Base-by-base conservation (phyloP, 305 asterid species). In the Fraxinus floribunda region DNA sequence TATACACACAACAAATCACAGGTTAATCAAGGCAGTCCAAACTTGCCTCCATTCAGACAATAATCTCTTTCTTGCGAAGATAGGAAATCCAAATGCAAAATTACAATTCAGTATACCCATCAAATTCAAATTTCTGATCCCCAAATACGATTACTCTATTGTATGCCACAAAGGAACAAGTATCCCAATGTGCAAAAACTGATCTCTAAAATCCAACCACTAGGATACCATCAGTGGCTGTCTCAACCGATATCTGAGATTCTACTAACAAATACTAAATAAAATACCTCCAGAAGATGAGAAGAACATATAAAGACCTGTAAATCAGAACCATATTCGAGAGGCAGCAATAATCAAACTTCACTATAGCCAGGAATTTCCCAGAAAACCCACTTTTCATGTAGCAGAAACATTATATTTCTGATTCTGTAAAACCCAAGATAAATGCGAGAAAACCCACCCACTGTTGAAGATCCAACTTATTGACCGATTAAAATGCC, bases 1-100 rank as follows among this genome's bases (percentile, higher is more conserved):
- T 85, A 85, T 84, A 77, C 11, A 32, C 75, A 84, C 83, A 87
- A 78, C 76, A 46, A 85, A 70, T 38, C 11, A 76, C 82, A 60
- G 24, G 36, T 30, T 18, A 75, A 80, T 83, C 66, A 75, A 34
- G 78, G 78, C 70, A 22, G 66, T 68, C 76, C 81, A 84, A 60
- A 76, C 73, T 76, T 4, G 38, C 22, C 29, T 30, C 83, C 60
- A 57, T 35, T 49, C 9, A 68, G 22, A 77, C 11, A 4, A 46
- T 46, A 80, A 52, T 66, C 34, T 7, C 68, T 41, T 32, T 71
- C 29, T 44, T 84, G 72, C 88, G 81, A 55, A 78, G n/a, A 13
- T 46, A 72, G 36, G 66, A 80, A 74, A 22, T 60, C 70, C 70
- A 60, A 60, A 6, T 60, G 26, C 30, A 60, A 22, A 60, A 60